Base-by-base conservation (phyloP, 140 eudicot genomes). In the Bidens hawaiensis region DNA sequence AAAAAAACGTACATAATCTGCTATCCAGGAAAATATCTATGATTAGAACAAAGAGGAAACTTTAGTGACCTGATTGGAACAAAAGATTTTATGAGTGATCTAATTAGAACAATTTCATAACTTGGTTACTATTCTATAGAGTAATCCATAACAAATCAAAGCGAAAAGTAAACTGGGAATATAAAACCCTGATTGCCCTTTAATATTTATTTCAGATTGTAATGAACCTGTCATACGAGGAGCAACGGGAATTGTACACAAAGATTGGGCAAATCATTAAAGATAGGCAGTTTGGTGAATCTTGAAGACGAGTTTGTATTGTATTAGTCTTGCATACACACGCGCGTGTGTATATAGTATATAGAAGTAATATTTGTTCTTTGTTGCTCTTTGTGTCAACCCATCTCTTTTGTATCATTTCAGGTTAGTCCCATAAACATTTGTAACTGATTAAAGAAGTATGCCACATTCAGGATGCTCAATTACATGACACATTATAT, bases 171-270 rank as follows among this genome's bases (percentile, higher is more conserved):
- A 36, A 13, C 2, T 42, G 49, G 49, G 30, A 23, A 23, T 0
- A 9, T 7, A 11, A 21, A 7, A 9, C 15, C 14, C 5, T 50
- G 57, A 50, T 3, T 50, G 31, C 7, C 6, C 23, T 47, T 47
- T 47, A 46, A 23, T 40, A 22, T 27, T 78, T 40, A 22, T 27
- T 78, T 68, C 75, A 87, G 97, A 87, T 90, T 62, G 69, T 87
- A 71, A 67, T 86, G 86, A 90, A 87, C 70, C 91, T 90, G 17
- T 63, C 84, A 0, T 90, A 81, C 11, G 90, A 90, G 70, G 97
- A 90, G 78, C 96, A 86, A 53, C 77, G 66, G n/a, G 79, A 77
- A 70, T 64, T 90, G 51, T 86, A 76, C 79, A 25, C 53, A 65
- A 86, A 73, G 74, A 90, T 90, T 13, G 94, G 85, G 8, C 82